These are phyloP conservation scores for Chalaropsis ovoidea DNA, from an alignment of 2,329 filamentous ascomycete species.

Conservation along the genomic window DNA sequence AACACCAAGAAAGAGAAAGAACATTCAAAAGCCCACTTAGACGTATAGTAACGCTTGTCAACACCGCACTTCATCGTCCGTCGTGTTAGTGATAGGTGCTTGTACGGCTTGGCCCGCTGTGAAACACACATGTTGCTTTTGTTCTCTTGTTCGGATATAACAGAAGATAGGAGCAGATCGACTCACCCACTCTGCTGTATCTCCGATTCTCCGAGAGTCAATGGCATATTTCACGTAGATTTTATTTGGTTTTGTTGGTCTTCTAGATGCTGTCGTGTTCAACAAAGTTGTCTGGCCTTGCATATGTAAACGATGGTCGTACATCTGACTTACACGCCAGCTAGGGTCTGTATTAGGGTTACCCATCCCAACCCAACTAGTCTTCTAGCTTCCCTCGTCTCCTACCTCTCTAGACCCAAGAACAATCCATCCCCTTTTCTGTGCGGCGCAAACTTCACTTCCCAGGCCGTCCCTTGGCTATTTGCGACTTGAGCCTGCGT, in stretches of 20 bases:
- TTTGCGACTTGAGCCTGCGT: background rate
- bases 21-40: background rate
- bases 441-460: background rate
- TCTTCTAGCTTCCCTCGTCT: too few relatives aligned
- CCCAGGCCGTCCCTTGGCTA: background rate
- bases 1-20: background rate
- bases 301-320: too few relatives aligned
- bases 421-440: background rate
- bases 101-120: background rate
- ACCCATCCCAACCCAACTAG: background rate
- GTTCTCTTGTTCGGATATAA: slow-evolving; percentile 2
- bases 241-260: background rate
- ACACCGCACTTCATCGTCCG: background rate
- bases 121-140: background rate
- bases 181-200: background rate
- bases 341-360: background rate
- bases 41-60: background rate
- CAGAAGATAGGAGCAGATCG: background rate
- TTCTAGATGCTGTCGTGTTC: background rate
- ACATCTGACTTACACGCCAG: background rate
- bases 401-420: too few relatives aligned
- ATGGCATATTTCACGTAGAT: background rate
- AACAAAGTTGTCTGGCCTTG: too few relatives aligned
- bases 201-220: slow-evolving; percentile 3
- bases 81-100: background rate